Base-by-base conservation (phyloP, 2,329 filamentous ascomycete species). In the Emydomyces testavorans region DNA sequence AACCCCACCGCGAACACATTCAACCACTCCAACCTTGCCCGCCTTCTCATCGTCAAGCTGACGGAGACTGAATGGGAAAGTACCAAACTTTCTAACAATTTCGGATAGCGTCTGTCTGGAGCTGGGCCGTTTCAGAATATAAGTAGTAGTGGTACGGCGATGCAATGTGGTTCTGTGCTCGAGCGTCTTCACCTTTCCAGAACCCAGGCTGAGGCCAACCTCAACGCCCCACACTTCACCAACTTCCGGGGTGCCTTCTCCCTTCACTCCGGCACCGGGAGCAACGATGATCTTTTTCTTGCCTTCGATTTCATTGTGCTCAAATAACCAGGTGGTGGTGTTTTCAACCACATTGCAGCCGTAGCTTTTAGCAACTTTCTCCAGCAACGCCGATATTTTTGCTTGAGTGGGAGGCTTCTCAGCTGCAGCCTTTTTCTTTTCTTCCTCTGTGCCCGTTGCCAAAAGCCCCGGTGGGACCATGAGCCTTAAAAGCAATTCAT, bases 151-250 rank as follows among this genome's bases (percentile, higher is more conserved):
- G 50, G 92, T 96, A 61, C 90, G 85, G 64, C 90, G 86, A 73
- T 96, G 88, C 56, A 98, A 78, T 40, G 92, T 98, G 44, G 92
- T 74, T 55, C 92, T 81, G 70, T 93, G 83, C 62, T 87, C 80
- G 52, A 94, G 75, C 58, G 75, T 82, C 82, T 96, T 98, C 69
- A 94, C 84, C 76, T 98, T 98, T 65, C 92, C 92, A 53, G 80
- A 82, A 55, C 89, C 89, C 60, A 92, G 73, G 69, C 85, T 92
- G 63, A 98, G 79, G 58, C 90, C 90, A 65, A 95, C 80, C 76
- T 98, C 92, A 48, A 98, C 86, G 68, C 92, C 92, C 92, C 92
- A 98, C 52, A 94, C 89, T 66, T 98, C 92, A 57, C 86, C 83
- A 49, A 94, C 72, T 62, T 93, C 90, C 50, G 92, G 85, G 50